These are phyloP conservation scores for Fistulinella prunicolor DNA, from an alignment of 768 basidiomycete species.

Conservation along the genomic window DNA sequence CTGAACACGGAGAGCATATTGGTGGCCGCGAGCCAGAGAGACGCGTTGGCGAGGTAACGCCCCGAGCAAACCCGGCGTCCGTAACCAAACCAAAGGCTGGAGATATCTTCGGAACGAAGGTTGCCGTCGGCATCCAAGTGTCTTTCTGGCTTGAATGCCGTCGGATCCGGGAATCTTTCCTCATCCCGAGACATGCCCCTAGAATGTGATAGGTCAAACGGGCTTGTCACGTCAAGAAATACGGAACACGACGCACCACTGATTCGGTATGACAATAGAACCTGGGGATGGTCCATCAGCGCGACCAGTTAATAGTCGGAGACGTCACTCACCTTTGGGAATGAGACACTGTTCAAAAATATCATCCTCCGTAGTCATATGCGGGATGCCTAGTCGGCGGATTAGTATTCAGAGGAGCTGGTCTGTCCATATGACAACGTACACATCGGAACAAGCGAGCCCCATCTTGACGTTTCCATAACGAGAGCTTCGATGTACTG, in stretches of 20 bases:
- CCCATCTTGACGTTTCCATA: constrained; percentile 23
- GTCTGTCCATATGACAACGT: neutral
- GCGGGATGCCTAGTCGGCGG: constrained; percentile 25
- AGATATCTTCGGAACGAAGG: constrained; percentile 19
- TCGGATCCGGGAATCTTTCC: constrained; percentile 27
- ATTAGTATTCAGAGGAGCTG: neutral
- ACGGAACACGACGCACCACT: constrained; percentile 9
- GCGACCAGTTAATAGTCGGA: neutral
- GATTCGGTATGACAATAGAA: constrained; percentile 21
- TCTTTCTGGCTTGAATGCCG: constrained; percentile 34
- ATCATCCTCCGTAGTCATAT: constrained; percentile 36
- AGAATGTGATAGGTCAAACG: neutral
- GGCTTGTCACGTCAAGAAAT: neutral
- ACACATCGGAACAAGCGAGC: constrained; percentile 21
- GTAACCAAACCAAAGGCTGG: constrained; percentile 32
- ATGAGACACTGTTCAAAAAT: constrained; percentile 46
- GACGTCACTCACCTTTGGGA: constrained; percentile 40
- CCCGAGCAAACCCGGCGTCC: constrained; percentile 29
- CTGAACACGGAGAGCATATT: constrained; percentile 20
- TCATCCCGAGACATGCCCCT: constrained; percentile 27
- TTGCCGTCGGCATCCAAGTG: constrained; percentile 24
- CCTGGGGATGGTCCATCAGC: constrained; percentile 11
- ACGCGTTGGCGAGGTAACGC: constrained; percentile 15
- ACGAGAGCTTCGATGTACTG: constrained; percentile 23
- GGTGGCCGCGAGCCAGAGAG: constrained; percentile 19